phyloP scores from a whole-genome alignment of 306 rosid species.

The Citrullus amarus region DNA sequence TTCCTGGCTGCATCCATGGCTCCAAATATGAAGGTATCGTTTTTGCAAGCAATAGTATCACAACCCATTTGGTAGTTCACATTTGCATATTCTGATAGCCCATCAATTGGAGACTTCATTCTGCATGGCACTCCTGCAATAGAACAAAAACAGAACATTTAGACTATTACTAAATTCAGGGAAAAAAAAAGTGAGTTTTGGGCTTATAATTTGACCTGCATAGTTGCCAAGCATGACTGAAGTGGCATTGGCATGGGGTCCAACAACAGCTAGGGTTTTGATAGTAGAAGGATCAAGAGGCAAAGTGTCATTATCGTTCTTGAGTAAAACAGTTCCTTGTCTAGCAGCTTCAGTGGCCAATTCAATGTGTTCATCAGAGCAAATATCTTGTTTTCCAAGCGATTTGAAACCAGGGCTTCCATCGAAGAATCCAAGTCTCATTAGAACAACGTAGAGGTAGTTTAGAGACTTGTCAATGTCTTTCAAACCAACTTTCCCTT shows the following conservation, averaged over 20 bases:
- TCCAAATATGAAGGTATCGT: slow-evolving; percentile 36
- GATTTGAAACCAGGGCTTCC: slow-evolving; percentile 48
- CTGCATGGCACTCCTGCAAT: slow-evolving; percentile 2
- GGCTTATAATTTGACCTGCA: slow-evolving; percentile 23
- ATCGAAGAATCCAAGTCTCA: slow-evolving; percentile 74
- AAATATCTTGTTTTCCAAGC: slow-evolving; percentile 57
- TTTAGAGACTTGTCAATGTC: slow-evolving; percentile 57
- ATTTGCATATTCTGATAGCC: not conserved
- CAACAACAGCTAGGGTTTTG: slow-evolving; percentile 35
- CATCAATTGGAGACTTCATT: not conserved
- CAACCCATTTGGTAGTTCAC: slow-evolving; percentile 46
- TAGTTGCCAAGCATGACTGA: slow-evolving; percentile 59
- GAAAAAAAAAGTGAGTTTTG: not conserved
- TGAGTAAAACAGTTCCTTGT: slow-evolving; percentile 60
- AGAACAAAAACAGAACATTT: not conserved
- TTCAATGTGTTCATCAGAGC: slow-evolving; percentile 35
- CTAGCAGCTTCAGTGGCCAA: slow-evolving; percentile 63
- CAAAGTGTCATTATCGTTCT: slow-evolving; percentile 34
- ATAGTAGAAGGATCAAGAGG: slow-evolving; percentile 26
- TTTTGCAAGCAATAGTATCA: slow-evolving; percentile 30
- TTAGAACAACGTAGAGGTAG: slow-evolving; percentile 57
- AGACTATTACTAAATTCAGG: not conserved
- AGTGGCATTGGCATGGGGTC: slow-evolving; percentile 69
- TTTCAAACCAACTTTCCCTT: slow-evolving; percentile 41
- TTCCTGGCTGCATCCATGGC: slow-evolving; percentile 36